These are phyloP conservation scores for Arachis hypogaea DNA, from an alignment of 306 rosid species.

Conservation along the genomic window DNA sequence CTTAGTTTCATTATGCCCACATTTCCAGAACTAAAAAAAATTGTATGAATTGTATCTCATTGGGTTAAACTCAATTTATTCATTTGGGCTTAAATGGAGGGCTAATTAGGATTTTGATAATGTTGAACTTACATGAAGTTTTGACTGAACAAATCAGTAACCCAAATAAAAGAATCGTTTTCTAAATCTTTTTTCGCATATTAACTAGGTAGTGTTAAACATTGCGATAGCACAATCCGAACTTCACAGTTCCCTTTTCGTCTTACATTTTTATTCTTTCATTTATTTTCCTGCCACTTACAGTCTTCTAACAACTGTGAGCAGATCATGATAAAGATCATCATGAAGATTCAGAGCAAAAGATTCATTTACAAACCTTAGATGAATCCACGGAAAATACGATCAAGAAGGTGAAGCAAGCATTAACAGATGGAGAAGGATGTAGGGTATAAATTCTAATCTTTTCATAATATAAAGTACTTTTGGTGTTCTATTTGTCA, in stretches of 20 bases:
- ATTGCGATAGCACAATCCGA: not conserved
- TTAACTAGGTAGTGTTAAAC: not conserved
- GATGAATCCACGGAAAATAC: conserved; percentile 68
- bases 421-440: conserved; percentile 63
- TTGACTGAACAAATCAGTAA: not conserved
- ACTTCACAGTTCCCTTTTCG: not conserved
- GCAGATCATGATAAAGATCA: conserved; percentile 61
- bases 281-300: conserved; percentile 29
- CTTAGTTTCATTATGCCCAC: conserved; percentile 28
- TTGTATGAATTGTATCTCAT: conserved; percentile 11
- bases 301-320: conserved; percentile 38
- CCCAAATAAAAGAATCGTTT: too few species aligned
- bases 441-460: conserved; percentile 61
- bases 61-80: conserved; percentile 17
- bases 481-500: conserved; percentile 3
- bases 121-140: not conserved
- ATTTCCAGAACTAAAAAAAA: conserved; percentile 11
- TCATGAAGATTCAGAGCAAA: conserved; percentile 54
- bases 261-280: conserved; percentile 9
- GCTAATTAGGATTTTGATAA: not conserved
- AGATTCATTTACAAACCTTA: conserved; percentile 54
- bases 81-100: not conserved
- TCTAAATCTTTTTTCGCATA: too few species aligned
- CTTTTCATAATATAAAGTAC: not conserved
- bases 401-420: conserved; percentile 69